These are phyloP conservation scores for Musa troglodytarum DNA, from an alignment of 176 grass and related monocot species.

Conservation along the genomic window DNA sequence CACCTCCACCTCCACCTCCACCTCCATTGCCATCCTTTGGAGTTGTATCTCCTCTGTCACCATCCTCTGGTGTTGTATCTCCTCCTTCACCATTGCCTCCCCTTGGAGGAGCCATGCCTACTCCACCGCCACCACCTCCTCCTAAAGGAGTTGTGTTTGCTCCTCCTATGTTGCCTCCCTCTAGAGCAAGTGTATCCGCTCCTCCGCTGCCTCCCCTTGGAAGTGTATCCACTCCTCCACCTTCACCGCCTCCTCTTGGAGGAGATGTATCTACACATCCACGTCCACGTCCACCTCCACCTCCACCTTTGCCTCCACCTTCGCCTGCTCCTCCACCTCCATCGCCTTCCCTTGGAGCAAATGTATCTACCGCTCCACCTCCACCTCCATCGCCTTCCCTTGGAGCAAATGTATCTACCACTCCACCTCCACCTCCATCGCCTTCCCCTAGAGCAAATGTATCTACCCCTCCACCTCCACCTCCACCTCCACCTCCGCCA, in stretches of 20 bases:
- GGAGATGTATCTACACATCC: background rate
- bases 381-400: background rate
- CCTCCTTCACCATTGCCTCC: background rate
- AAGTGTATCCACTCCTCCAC: background rate
- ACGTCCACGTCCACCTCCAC: background rate
- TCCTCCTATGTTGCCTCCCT: background rate
- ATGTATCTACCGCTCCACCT: background rate
- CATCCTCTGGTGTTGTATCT: too few species aligned
- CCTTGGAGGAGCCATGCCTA: background rate
- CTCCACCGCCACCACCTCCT: background rate
- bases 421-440: background rate
- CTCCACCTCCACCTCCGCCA: background rate
- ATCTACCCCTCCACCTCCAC: slow-evolving; percentile 9
- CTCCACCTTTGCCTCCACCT: background rate
- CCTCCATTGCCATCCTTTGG: background rate
- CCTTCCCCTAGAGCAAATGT: background rate
- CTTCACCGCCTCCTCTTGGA: too few species aligned
- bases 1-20: too few species aligned
- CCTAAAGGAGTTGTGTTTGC: background rate
- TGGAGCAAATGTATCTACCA: background rate
- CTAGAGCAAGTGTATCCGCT: slow-evolving; percentile 4
- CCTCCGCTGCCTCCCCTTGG: too few species aligned
- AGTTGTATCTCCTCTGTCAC: background rate
- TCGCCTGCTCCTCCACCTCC: background rate
- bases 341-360: background rate